A percentile compares a stretch with the other conserved stretches of the same genome.
These are phyloP conservation scores for Achlya hypogyna DNA, from an alignment of 352 stramenopile genomes.

Conservation along the genomic window DNA sequence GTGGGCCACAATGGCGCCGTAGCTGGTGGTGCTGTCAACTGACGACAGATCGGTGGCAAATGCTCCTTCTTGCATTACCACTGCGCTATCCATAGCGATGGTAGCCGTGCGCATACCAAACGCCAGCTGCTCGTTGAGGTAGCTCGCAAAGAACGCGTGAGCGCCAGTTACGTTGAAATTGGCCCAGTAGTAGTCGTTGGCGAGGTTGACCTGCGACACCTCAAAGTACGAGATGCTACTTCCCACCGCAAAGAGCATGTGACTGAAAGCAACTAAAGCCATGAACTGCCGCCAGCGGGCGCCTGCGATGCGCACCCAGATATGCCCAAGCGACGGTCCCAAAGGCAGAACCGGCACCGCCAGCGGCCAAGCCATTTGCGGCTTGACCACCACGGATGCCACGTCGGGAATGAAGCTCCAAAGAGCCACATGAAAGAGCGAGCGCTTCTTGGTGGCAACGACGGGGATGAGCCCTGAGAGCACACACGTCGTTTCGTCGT, in stretches of 20 bases:
- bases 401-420: background rate
- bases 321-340: background rate
- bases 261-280: background rate
- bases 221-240: background rate
- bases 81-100: background rate
- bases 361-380: background rate
- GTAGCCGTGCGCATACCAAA: background rate
- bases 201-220: background rate
- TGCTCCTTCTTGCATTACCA: background rate
- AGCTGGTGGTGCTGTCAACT: no score
- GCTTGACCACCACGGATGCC: background rate
- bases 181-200: constrained; percentile 5
- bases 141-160: background rate
- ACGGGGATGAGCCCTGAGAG: background rate
- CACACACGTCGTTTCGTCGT: background rate
- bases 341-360: background rate
- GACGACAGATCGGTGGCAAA: background rate
- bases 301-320: background rate
- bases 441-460: background rate
- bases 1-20: no score
- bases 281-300: background rate
- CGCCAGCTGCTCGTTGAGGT: background rate
- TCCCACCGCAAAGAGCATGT: background rate
- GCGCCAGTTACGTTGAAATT: constrained; percentile 1
- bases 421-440: background rate